Conservation (phyloP, 169 alveolate genomes). For the Theileria luwenshuni region DNA sequence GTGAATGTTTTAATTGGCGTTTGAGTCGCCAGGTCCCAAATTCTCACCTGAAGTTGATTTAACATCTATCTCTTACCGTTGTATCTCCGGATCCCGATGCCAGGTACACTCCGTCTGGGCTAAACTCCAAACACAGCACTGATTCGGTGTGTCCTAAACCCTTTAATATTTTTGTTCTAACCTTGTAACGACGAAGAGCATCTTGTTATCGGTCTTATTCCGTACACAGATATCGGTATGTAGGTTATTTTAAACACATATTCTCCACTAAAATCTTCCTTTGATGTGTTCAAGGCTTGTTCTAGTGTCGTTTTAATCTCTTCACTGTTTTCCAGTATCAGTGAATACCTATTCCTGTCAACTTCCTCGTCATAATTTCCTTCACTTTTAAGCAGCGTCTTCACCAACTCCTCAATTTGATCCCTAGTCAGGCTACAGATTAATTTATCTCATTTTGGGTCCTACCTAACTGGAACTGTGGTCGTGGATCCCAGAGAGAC, state of each 20-base stretch:
- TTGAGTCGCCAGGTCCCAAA: slow-evolving; percentile 93
- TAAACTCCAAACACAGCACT: slow-evolving; percentile 84
- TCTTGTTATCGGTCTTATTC: slow-evolving; percentile 87
- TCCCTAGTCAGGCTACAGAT: slow-evolving; percentile 68
- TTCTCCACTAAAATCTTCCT: slow-evolving; percentile 75
- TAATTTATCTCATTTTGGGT: background rate
- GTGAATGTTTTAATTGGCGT: slow-evolving; percentile 87
- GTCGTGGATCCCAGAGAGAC: slow-evolving; percentile 51
- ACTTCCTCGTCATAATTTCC: slow-evolving; percentile 58
- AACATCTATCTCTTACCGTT: slow-evolving; percentile 59
- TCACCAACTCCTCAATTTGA: slow-evolving; percentile 69
- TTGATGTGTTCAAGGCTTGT: slow-evolving; percentile 60
- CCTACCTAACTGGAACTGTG: slow-evolving; percentile 64
- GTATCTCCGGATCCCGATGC: slow-evolving; percentile 95
- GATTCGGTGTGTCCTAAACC: slow-evolving; percentile 86
- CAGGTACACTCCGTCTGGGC: slow-evolving; percentile 88
- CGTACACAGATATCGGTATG: slow-evolving; percentile 81
- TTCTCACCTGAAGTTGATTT: slow-evolving; percentile 70
- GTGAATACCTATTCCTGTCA: slow-evolving; percentile 68
- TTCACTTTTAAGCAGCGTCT: slow-evolving; percentile 62
- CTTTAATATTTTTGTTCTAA: background rate
- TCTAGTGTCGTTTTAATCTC: slow-evolving; percentile 70
- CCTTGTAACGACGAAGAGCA: slow-evolving; percentile 90
- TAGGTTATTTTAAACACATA: slow-evolving; percentile 76
- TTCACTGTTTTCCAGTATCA: slow-evolving; percentile 72